Evolutionary conservation across 331 rosid species (phyloP), one percentile per base, ranked within the genome.

Genomic region (Dryas integrifolia): DNA sequence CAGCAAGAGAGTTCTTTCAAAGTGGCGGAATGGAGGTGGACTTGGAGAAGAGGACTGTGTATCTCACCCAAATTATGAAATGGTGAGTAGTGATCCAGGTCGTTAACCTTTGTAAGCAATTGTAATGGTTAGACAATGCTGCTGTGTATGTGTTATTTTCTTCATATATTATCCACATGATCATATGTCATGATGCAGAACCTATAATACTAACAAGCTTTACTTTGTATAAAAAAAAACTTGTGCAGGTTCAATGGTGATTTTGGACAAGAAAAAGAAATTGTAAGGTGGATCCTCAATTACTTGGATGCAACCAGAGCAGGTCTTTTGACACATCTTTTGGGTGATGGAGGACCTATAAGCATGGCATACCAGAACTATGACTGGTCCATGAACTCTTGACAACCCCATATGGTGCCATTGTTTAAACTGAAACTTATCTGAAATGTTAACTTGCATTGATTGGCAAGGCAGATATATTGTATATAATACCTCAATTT

Each of bases 271-370:
- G 98, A 85, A 11, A 91, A 81, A 52, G 88, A 85, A 15, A 77
- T 91, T 11, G 47, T 88, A 2, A 85, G 71, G 77, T 91, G 98
- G 97, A 73, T 88, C 53, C 77, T 89, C 48, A 83, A 56, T 57
- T 94, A 78, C 77, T 85, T 88, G 86, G 90, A 94, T 77, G 88
- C 96, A 76, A 88, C 85, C 18, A 91, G 87, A 82, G 85, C 97
- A 1, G 98, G 98, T 24, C 87, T 88, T 76, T 73, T 94, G 87
- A 84, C 96, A 16, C 98, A 94, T 83, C 89, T 94, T 35, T 63
- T 91, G 81, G 79, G 77, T 51, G 98, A 94, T 65, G 96, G 92
- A 43, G 90, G 92, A 35, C 80, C 86, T 13, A 56, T 84, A 75
- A 78, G 79, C 74, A 79, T 94, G 30, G 80, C 85, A 3, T 94